These are phyloP conservation scores for Ogataea polymorpha DNA, from an alignment of 805 yeast genomes.

Conservation along the genomic window DNA sequence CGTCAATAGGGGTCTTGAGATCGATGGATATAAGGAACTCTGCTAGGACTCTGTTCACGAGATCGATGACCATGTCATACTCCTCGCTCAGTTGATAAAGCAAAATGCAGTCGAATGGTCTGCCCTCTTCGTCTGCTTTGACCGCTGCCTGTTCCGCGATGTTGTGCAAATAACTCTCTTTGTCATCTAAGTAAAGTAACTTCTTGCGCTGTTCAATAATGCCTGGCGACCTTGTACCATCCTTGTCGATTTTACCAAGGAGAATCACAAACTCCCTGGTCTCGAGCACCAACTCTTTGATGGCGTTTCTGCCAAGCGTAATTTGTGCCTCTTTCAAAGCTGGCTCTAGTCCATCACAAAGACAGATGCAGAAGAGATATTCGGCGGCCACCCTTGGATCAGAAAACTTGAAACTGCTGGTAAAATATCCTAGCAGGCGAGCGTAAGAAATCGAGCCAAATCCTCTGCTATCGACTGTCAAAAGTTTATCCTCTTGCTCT, in stretches of 20 bases:
- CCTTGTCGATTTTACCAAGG: slow-evolving; percentile 77
- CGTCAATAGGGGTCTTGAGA: slow-evolving; percentile 22
- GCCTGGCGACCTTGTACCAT: slow-evolving; percentile 80
- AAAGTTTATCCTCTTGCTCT: slow-evolving; percentile 21
- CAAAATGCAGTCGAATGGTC: slow-evolving; percentile 78
- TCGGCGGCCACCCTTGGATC: slow-evolving; percentile 94
- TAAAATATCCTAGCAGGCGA: slow-evolving; percentile 72
- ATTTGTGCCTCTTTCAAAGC: slow-evolving; percentile 40
- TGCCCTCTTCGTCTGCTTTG: slow-evolving; percentile 88
- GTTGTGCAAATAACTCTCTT: slow-evolving; percentile 57
- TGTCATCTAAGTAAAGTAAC: slow-evolving; percentile 55
- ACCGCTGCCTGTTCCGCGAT: slow-evolving; percentile 84
- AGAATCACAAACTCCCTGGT: slow-evolving; percentile 80
- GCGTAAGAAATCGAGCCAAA: slow-evolving; percentile 44
- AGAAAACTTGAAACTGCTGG: slow-evolving; percentile 75
- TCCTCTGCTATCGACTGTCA: slow-evolving; percentile 33
- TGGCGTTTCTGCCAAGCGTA: slow-evolving; percentile 66
- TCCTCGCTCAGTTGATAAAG: slow-evolving; percentile 88
- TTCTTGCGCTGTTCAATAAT: slow-evolving; percentile 74
- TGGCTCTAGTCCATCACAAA: slow-evolving; percentile 39
- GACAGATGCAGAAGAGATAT: slow-evolving; percentile 69
- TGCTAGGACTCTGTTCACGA: slow-evolving; percentile 74
- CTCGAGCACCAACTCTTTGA: slow-evolving; percentile 79
- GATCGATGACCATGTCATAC: slow-evolving; percentile 70
- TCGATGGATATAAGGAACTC: slow-evolving; percentile 73